Evolutionary conservation across 345 rosid species (phyloP).

Genomic region (Chamaenerion angustifolium): DNA sequence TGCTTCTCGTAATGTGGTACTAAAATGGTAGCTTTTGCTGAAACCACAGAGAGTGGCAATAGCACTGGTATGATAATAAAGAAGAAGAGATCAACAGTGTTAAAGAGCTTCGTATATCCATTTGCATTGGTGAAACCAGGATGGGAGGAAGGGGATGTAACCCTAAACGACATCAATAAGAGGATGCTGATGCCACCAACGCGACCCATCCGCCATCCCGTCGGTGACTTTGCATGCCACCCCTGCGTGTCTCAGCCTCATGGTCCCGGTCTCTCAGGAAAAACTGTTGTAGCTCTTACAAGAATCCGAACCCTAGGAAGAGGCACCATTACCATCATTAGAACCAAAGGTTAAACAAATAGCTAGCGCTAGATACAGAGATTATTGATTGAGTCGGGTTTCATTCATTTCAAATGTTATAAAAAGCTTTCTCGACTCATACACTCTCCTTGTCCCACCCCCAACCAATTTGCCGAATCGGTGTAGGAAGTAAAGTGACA

Average conservation of each 20-base stretch:
- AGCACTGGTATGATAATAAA: conserved; percentile 17
- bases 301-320: conserved; percentile 84
- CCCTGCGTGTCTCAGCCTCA: conserved; percentile 38
- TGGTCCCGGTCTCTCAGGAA: conserved; percentile 85
- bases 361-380: no score
- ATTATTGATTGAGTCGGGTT: background rate
- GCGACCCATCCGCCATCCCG: conserved; percentile 83
- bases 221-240: conserved; percentile 80
- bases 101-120: conserved; percentile 68
- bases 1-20: no score
- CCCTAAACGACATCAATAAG: conserved; percentile 69
- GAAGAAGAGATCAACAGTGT: conserved; percentile 23
- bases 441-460: no score
- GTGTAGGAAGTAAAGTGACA: no score
- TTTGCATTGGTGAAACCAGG: conserved; percentile 96
- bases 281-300: conserved; percentile 85
- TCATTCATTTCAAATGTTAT: no score
- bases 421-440: no score
- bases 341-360: conserved; percentile 93
- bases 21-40: no score
- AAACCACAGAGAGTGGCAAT: background rate
- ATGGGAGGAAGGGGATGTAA: conserved; percentile 65
- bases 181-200: conserved; percentile 75
- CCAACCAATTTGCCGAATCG: no score
- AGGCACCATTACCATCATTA: conserved; percentile 92